Evolutionary conservation across 768 basidiomycete species (phyloP).

Genomic region (Mycena rosella): DNA sequence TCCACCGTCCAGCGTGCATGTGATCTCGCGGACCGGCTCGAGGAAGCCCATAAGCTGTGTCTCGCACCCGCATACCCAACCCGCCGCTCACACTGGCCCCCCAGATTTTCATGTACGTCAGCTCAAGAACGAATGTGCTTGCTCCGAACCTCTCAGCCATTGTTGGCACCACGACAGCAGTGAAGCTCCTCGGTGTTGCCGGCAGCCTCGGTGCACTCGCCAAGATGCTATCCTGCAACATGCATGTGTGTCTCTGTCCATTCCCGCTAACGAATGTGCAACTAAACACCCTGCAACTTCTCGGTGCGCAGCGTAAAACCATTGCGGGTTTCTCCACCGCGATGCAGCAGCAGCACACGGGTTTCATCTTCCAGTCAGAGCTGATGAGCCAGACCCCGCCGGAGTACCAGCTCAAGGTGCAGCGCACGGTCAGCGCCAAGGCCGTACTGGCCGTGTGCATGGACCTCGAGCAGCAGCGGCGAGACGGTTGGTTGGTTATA

Average conservation of each 20-base stretch:
- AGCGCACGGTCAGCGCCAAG: slow-evolving; percentile 95
- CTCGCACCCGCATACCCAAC: not conserved
- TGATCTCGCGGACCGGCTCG: slow-evolving; percentile 88
- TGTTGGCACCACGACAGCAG: slow-evolving; percentile 98
- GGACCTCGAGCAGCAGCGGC: slow-evolving; percentile 87
- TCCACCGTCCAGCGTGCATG: no score
- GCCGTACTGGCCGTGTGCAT: slow-evolving; percentile 90
- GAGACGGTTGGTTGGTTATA: slow-evolving; percentile 71
- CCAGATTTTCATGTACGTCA: slow-evolving; percentile 98
- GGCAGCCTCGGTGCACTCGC: slow-evolving; percentile 92
- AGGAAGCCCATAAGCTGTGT: slow-evolving; percentile 86
- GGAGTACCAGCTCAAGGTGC: slow-evolving; percentile 92
- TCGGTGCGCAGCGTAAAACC: slow-evolving; percentile 93
- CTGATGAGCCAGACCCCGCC: slow-evolving; percentile 86
- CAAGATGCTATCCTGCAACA: slow-evolving; percentile 96
- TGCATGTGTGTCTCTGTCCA: slow-evolving; percentile 74
- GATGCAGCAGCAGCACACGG: slow-evolving; percentile 92
- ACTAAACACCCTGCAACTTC: slow-evolving; percentile 66
- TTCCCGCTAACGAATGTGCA: not conserved
- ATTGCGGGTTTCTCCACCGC: slow-evolving; percentile 91
- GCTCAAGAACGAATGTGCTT: slow-evolving; percentile 97
- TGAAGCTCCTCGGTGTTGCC: slow-evolving; percentile 96
- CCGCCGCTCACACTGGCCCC: slow-evolving; percentile 3
- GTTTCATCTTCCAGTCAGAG: slow-evolving; percentile 96
- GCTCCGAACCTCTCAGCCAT: slow-evolving; percentile 99